Base-by-base conservation (phyloP, 2,329 filamentous ascomycete genomes). In the Aspergillus sp. region DNA sequence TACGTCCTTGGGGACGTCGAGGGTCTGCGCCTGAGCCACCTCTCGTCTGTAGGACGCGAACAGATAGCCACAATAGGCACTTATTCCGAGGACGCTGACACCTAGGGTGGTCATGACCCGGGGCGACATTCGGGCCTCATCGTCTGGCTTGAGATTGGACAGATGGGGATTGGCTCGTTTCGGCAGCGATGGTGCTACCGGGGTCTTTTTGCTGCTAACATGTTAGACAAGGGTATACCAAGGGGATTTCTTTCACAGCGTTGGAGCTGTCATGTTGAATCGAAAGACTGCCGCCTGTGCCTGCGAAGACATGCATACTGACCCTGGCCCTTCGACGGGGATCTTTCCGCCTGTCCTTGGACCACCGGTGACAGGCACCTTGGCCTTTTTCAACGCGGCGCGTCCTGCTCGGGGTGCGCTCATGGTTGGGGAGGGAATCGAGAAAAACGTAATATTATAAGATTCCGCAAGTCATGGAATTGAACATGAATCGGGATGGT, bases 41-140 rank as follows among this genome's bases (percentile, higher is more conserved):
- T 78, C 73, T 22, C 71, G 73, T 26, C 64, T 63, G 65, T 81
- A 80, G 3, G 77, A 76, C 20, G 71, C 69, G 66, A 80, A 81
- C 11, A 79, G 69, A 55, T 76, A 80, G 54, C 74, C 72, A 57
- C 73, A 72, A 69, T 82, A 82, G 12, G 72, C 73, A 58, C 78
- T 77, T 16, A 81, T 69, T 1, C 67, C 66, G 45, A 80, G 74
- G 53, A 76, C 69, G 53, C 75, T 69, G 46, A 80, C 63, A 4
- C 74, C 77, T 14, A 76, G 60, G 16, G 74, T 66, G 49, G 75
- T 77, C 61, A 80, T 69, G 18, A 71, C 67, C 47, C 67, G 65
- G 3, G 75, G 72, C 6, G 73, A 70, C 55, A 75, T 67, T 45
- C 58, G 57, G 14, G 56, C 59, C 52, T 56, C 59, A 18, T 57